These are phyloP conservation scores for Emydomyces testavorans DNA, from an alignment of 2,329 filamentous ascomycete species.

Conservation along the genomic window DNA sequence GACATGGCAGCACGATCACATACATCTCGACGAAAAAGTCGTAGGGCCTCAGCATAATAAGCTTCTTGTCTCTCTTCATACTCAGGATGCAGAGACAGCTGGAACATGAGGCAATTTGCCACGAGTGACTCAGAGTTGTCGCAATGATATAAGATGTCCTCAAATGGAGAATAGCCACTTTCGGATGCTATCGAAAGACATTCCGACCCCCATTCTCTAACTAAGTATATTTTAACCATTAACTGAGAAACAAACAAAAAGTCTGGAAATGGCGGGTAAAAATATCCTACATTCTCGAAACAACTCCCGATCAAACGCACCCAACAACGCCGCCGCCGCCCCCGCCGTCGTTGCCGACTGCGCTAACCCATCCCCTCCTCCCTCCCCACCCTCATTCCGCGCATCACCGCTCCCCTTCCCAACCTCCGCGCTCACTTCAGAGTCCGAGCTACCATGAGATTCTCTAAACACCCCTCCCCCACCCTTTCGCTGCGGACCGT, in stretches of 20 bases:
- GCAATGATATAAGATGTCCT: constrained; percentile 9
- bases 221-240: constrained; percentile 3
- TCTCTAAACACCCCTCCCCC: background rate
- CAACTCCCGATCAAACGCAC: constrained; percentile 12
- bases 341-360: background rate
- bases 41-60: constrained; percentile 11
- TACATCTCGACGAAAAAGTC: constrained; percentile 13
- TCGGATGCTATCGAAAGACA: constrained; percentile 11
- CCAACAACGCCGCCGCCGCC: constrained; percentile 1
- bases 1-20: constrained; percentile 4
- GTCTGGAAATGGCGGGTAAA: background rate
- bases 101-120: constrained; percentile 15
- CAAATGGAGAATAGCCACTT: constrained; percentile 10
- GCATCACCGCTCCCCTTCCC: background rate
- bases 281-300: constrained; percentile 13
- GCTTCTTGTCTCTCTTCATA: constrained; percentile 11
- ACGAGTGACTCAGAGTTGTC: constrained; percentile 13
- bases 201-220: constrained; percentile 13
- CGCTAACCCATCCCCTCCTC: background rate
- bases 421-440: background rate
- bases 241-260: background rate
- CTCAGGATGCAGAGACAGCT: constrained; percentile 12
- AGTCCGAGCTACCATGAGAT: background rate
- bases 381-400: background rate
- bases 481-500: background rate